Percentiles rank a stretch among this genome's conserved stretches.
phyloP scores from a whole-genome alignment of 2,329 filamentous ascomycete genomes.

The Paracamarosporium sp. region DNA sequence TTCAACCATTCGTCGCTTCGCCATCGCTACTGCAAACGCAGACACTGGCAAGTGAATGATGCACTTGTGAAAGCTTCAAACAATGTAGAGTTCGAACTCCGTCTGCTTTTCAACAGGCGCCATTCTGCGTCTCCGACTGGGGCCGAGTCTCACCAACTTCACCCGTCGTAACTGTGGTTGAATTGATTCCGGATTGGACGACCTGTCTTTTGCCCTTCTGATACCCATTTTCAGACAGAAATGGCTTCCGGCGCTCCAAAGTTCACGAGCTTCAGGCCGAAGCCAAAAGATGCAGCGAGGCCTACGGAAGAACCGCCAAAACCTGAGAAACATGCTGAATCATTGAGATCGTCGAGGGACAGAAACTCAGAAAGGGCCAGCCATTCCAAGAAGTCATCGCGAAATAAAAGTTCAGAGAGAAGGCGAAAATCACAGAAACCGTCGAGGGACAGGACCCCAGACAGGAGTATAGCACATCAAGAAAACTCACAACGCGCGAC shows the following conservation, averaged over 20 bases:
- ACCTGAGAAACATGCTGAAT: neutral
- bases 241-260: constrained; percentile 63
- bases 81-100: neutral
- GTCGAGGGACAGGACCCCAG: neutral
- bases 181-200: neutral
- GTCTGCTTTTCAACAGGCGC: neutral
- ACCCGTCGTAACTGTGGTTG: neutral
- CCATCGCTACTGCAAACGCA: neutral
- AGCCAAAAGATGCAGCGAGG: constrained; percentile 33
- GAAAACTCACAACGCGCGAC: neutral
- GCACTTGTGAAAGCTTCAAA: neutral
- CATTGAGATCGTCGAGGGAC: neutral
- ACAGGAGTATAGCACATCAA: neutral
- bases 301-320: constrained; percentile 1
- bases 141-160: neutral
- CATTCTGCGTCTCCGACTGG: neutral
- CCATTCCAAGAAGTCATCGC: neutral
- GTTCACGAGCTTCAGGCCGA: constrained; percentile 76
- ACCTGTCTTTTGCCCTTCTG: neutral
- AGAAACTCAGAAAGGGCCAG: neutral
- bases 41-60: neutral
- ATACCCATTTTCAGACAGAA: neutral
- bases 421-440: neutral
- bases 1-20: neutral
- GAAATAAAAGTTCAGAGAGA: neutral